Evolutionary conservation across 768 basidiomycete species (phyloP).

Genomic region (Podaxis sp.): DNA sequence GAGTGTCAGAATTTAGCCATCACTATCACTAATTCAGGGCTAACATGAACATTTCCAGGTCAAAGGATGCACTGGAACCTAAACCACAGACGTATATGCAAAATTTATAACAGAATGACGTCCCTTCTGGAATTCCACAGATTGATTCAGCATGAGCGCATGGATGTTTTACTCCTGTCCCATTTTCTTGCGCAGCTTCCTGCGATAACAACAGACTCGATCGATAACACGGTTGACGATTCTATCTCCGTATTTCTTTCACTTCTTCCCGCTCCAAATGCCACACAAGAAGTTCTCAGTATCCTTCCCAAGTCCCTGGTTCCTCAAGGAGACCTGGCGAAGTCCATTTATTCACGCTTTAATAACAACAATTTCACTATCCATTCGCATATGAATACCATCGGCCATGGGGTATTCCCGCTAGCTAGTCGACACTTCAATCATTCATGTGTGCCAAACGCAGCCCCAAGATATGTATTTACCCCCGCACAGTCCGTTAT

Average conservation of each 20-base stretch:
- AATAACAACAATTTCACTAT: slow-evolving; percentile 82
- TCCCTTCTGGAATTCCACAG: slow-evolving; percentile 45
- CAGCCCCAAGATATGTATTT: slow-evolving; percentile 58
- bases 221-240: slow-evolving; percentile 20
- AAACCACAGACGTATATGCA: slow-evolving; percentile 73
- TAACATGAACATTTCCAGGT: slow-evolving; percentile 39
- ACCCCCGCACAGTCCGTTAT: slow-evolving; percentile 30
- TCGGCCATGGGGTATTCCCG: slow-evolving; percentile 77
- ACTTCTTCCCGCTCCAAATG: slow-evolving; percentile 29
- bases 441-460: slow-evolving; percentile 78
- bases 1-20: slow-evolving; percentile 45
- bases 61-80: slow-evolving; percentile 66
- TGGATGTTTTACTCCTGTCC: slow-evolving; percentile 64
- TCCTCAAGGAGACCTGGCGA: slow-evolving; percentile 29
- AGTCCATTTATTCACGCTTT: slow-evolving; percentile 54
- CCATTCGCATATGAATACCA: slow-evolving; percentile 66
- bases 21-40: slow-evolving; percentile 5
- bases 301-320: slow-evolving; percentile 20
- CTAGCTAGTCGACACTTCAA: slow-evolving; percentile 79
- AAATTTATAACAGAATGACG: slow-evolving; percentile 43
- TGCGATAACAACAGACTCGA: slow-evolving; percentile 18
- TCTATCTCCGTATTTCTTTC: slow-evolving; percentile 36
- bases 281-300: not conserved
- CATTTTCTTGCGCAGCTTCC: slow-evolving; percentile 51
- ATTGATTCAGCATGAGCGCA: slow-evolving; percentile 49